A percentile compares a stretch with the other conserved stretches of the same genome.
phyloP scores from a whole-genome alignment of 2,329 filamentous ascomycete genomes.

The Fusarium sp. region DNA sequence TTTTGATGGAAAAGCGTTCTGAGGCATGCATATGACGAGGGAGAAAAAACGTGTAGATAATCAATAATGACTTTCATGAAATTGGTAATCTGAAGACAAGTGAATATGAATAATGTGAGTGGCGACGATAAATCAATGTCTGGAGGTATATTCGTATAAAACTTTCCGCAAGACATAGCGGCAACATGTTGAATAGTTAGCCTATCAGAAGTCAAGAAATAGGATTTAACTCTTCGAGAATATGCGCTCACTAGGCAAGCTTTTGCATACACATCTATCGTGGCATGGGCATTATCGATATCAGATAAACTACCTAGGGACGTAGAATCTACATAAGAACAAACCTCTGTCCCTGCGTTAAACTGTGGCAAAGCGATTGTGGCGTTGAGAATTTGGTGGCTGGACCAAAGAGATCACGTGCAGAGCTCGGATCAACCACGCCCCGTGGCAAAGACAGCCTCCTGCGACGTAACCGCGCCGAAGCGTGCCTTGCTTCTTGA shows the following conservation, averaged over 20 bases:
- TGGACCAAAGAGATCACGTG: constrained; percentile 36
- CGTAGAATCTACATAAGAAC: not conserved
- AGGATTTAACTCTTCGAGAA: not conserved
- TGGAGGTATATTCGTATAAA: not conserved
- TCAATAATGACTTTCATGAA: constrained; percentile 39
- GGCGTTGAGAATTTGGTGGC: constrained; percentile 2
- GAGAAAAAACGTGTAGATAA: constrained; percentile 38
- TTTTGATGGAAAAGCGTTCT: constrained; percentile 43
- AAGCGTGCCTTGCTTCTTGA: constrained; percentile 44
- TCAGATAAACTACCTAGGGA: constrained; percentile 11
- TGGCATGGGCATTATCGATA: constrained; percentile 10
- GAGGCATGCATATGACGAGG: constrained; percentile 38
- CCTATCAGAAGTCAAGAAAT: constrained; percentile 17
- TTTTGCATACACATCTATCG: not conserved
- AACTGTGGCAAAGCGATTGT: constrained; percentile 12
- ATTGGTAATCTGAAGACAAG: not conserved
- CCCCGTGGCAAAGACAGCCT: constrained; percentile 35
- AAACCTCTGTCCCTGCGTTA: not conserved
- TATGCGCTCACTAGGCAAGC: constrained; percentile 5
- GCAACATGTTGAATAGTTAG: not conserved
- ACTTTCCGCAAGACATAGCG: not conserved
- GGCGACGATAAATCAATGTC: not conserved
- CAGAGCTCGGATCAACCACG: constrained; percentile 41
- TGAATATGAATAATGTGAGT: not conserved
- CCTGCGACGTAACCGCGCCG: constrained; percentile 45